Conservation (phyloP, 2,329 filamentous ascomycete species). For the Colletotrichum sp. region DNA sequence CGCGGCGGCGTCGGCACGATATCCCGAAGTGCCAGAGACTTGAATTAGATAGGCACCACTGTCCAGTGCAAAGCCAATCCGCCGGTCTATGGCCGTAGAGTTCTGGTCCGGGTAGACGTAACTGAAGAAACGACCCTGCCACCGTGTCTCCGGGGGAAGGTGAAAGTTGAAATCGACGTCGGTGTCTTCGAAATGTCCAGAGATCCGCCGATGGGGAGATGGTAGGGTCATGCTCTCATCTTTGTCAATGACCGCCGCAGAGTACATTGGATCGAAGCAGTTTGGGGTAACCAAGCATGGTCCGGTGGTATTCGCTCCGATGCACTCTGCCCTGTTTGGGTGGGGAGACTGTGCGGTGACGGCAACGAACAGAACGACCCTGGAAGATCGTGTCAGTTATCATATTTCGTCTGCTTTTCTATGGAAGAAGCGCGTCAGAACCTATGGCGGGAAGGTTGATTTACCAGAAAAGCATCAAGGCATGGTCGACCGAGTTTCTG, state of each 20-base stretch:
- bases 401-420: accelerated
- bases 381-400: background rate
- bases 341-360: background rate
- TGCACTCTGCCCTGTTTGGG: background rate
- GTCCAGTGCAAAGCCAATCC: conserved; percentile 20
- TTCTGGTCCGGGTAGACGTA: conserved; percentile 22
- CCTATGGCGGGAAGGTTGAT: background rate
- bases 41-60: conserved; percentile 25
- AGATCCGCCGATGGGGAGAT: conserved; percentile 18
- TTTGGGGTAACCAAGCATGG: background rate
- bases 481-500: background rate
- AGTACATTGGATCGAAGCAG: background rate
- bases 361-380: background rate
- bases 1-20: conserved; percentile 25
- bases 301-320: background rate
- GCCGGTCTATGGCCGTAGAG: conserved; percentile 7
- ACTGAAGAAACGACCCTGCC: conserved; percentile 26
- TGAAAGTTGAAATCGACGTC: conserved; percentile 27
- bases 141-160: conserved; percentile 16
- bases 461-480: background rate
- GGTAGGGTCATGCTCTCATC: background rate
- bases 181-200: conserved; percentile 23
- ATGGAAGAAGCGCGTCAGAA: background rate
- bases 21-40: conserved; percentile 13
- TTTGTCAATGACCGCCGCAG: background rate